Evolutionary conservation across 345 rosid species (phyloP), one percentile per base, ranked within the genome.

Genomic region (Hibiscus trionum): DNA sequence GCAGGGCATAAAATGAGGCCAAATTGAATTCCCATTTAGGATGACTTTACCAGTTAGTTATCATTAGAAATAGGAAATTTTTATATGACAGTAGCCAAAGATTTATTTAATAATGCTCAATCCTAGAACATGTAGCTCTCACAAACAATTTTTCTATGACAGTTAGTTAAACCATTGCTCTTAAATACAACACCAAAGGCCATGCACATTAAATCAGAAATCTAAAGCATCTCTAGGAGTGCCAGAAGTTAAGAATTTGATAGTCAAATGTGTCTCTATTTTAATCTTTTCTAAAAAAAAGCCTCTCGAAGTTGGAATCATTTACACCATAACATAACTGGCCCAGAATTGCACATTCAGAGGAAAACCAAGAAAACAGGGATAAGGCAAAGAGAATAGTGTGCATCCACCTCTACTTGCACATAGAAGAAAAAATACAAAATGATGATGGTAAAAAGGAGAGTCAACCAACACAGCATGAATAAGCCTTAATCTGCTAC

Each of bases 401-500:
- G 21, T 11, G 69, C 33, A 21, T 21, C 53, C 33, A 42, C 53
- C 53, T 65, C 69, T 65, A 65, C n/a, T 37, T n/a, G 49, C 67
- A 37, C 19, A 63, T 63, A 37, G 49, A 63, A 63, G 15, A 64
- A 42, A 2, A 61, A 63, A 63, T 17, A 37, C 29, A 63, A 37
- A 63, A 63, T 19, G 5, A 39, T 19, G 66, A 62, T 62, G 47
- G n/a, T 16, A 1, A 61, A 33, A 33, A 14, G 35, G 46, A 16
- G 47, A 66, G 33, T 21, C 55, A 24, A 66, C 15, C 35, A 44
- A 66, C 33, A 44, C 19, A 66, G 35, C 55, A 24, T 67, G 14
- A 66, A 47, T 27, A 49, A 68, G 59, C 44, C 71, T 68, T 49
- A 68, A 49, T 27, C 24, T 27, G 71, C 71, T 26, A 52, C 24